A percentile compares a stretch with the other conserved stretches of the same genome.
These are phyloP conservation scores for Komagataella kurtzmanii DNA, from an alignment of 805 yeast species.

Conservation along the genomic window DNA sequence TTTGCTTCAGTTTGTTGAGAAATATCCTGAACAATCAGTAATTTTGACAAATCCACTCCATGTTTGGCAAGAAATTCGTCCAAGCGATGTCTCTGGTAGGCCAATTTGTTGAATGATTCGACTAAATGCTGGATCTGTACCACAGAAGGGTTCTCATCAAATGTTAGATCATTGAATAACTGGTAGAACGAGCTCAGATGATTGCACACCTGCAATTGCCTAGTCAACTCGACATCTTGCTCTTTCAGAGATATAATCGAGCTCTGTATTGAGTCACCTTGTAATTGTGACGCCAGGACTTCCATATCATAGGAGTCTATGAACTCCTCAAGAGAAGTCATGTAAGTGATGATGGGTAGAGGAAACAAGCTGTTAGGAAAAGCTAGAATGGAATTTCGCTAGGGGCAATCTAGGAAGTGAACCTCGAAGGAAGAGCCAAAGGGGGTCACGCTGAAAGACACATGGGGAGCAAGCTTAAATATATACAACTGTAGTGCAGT, in stretches of 20 bases:
- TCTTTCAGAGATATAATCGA: not conserved
- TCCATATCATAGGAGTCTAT: not conserved
- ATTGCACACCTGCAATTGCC: not conserved
- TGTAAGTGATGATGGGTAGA: not conserved
- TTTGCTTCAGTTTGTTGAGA: not conserved
- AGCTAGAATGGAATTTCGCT: not conserved
- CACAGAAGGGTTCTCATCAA: not conserved
- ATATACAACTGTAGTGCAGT: too few relatives aligned
- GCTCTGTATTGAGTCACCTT: not conserved
- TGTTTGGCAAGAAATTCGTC: not conserved
- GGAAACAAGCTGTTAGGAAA: not conserved
- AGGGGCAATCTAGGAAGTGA: not conserved
- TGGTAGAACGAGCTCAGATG: not conserved
- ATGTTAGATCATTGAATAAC: not conserved
- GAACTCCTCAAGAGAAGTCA: not conserved
- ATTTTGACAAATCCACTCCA: not conserved
- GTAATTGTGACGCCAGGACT: not conserved
- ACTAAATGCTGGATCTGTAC: not conserved
- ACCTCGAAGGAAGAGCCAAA: too few relatives aligned
- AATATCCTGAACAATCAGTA: not conserved
- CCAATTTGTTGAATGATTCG: not conserved
- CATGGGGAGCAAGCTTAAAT: too few relatives aligned
- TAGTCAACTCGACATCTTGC: not conserved
- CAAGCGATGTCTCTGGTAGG: not conserved
- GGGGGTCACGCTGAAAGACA: too few relatives aligned